These are phyloP conservation scores for Populus trichocarpa DNA, from an alignment of 441 rosid species.

Conservation along the genomic window DNA sequence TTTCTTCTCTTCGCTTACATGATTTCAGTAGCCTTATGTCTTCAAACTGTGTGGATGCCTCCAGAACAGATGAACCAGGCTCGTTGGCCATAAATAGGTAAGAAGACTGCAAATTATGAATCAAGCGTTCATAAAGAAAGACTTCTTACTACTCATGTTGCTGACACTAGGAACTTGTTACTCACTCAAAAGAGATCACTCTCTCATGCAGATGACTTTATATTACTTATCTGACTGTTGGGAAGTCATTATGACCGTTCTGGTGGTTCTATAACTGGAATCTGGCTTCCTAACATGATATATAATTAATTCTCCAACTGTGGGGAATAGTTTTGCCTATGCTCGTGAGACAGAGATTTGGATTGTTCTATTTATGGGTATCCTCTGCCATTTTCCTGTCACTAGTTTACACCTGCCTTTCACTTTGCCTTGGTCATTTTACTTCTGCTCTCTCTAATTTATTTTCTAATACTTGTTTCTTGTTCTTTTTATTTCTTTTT, in stretches of 20 bases:
- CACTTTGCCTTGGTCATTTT: not conserved
- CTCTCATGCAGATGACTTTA: not conserved
- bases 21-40: not conserved
- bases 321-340: not conserved
- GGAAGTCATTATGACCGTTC: not conserved
- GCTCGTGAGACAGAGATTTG: not conserved
- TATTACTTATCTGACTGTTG: not conserved
- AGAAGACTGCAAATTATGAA: not conserved
- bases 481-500: not conserved
- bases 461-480: not conserved
- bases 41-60: not conserved
- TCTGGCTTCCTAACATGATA: not conserved
- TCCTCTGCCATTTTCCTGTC: not conserved
- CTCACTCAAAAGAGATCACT: no score
- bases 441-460: not conserved
- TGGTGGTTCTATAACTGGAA: not conserved
- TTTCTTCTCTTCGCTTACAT: not conserved
- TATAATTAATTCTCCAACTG: not conserved
- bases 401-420: not conserved
- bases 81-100: not conserved
- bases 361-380: not conserved
- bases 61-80: not conserved
- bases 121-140: not conserved
- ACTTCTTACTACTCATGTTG: not conserved
- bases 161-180: not conserved